Conservation (phyloP, 116 monocot species). For the Phalaenopsis hybrid region DNA sequence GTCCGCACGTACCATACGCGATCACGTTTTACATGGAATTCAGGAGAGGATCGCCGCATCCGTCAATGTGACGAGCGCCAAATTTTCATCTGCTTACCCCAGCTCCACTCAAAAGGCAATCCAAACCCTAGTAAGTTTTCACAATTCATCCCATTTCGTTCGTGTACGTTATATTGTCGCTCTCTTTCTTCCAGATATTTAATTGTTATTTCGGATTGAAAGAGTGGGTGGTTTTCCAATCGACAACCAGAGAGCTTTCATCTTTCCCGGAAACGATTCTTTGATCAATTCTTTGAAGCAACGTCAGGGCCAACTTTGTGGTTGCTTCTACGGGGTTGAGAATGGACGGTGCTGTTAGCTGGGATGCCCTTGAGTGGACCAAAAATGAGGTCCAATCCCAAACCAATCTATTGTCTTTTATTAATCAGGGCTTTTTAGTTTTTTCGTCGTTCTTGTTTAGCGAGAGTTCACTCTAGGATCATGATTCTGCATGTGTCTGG, state of each 20-base stretch:
- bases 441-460: background rate
- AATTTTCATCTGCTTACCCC: background rate
- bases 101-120: background rate
- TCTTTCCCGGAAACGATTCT: background rate
- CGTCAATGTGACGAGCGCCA: background rate
- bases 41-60: background rate
- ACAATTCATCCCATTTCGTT: background rate
- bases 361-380: constrained; percentile 84
- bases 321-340: background rate
- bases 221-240: background rate
- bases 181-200: background rate
- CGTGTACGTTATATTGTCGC: background rate
- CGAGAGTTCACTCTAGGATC: background rate
- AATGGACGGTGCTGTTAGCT: constrained; percentile 53
- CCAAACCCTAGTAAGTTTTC: background rate
- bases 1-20: background rate
- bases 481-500: background rate
- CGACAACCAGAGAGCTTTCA: background rate
- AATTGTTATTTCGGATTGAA: background rate
- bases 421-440: background rate
- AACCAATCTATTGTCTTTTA: background rate
- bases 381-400: constrained; percentile 37
- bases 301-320: constrained; percentile 1
- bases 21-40: background rate
- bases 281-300: background rate